Percentiles rank a stretch among this genome's conserved stretches.
These are phyloP conservation scores for Clonostachys chloroleuca DNA, from an alignment of 2,329 filamentous ascomycete species.

Conservation along the genomic window DNA sequence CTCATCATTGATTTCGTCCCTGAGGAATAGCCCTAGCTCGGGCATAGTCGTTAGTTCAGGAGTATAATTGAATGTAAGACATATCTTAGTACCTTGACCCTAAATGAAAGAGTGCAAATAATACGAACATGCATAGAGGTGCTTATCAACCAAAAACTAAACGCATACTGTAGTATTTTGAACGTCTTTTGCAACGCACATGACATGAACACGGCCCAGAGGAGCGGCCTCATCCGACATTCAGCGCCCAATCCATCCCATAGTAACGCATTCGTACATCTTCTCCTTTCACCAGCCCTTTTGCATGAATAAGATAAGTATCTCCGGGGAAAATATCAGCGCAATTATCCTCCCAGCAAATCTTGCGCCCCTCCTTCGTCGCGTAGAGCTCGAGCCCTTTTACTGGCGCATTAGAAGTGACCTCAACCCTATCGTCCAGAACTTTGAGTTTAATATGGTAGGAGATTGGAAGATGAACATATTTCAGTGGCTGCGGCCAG, in stretches of 20 bases:
- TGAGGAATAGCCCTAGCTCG: background rate
- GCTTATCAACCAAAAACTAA: too few relatives aligned
- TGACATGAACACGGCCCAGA: too few relatives aligned
- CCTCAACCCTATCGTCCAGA: background rate
- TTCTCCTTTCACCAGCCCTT: background rate
- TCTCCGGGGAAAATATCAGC: background rate
- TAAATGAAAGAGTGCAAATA: too few relatives aligned
- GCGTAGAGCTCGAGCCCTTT: background rate
- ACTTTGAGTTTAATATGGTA: background rate
- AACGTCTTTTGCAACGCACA: too few relatives aligned
- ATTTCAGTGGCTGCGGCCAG: constrained; percentile 1
- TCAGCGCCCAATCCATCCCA: background rate
- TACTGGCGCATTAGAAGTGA: background rate
- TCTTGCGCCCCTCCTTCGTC: background rate
- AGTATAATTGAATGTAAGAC: too few relatives aligned
- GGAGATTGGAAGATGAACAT: background rate
- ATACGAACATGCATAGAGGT: too few relatives aligned
- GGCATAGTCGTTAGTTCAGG: too few relatives aligned
- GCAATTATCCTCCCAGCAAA: background rate
- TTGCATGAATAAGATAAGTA: background rate
- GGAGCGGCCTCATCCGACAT: background rate
- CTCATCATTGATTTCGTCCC: background rate
- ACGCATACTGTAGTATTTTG: too few relatives aligned
- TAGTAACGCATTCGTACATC: background rate
- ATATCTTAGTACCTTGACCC: too few relatives aligned